phyloP scores from a whole-genome alignment of 345 rosid species.

The Diplotaxis tenuifolia region DNA sequence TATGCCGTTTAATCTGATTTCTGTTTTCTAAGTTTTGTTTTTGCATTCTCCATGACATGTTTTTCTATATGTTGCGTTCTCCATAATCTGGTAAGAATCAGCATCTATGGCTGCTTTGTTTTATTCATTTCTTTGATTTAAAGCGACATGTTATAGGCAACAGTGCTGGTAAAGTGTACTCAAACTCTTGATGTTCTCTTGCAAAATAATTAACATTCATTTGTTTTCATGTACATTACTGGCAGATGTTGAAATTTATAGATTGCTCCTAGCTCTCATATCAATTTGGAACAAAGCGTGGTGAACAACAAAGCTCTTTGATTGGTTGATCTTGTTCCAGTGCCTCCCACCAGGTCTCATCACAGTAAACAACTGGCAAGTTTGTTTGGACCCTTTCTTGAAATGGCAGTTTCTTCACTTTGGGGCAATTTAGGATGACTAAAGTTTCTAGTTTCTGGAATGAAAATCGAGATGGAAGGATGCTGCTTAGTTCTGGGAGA shows the following conservation, averaged over 20 bases:
- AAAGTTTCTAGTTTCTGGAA: slow-evolving; percentile 43
- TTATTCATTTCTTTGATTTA: neutral
- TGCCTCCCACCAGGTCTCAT: slow-evolving; percentile 51
- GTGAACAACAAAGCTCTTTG: slow-evolving; percentile 25
- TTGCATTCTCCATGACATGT: slow-evolving; percentile 6
- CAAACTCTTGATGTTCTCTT: neutral
- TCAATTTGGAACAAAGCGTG: slow-evolving; percentile 41
- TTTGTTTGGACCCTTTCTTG: neutral
- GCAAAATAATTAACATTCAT: neutral
- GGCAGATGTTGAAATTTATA: neutral
- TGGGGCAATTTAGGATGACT: slow-evolving; percentile 45
- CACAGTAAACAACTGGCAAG: slow-evolving; percentile 40
- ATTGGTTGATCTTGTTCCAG: slow-evolving; percentile 34
- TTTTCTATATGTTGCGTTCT: neutral
- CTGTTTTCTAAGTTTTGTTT: neutral
- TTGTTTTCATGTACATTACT: slow-evolving; percentile 9
- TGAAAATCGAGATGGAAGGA: slow-evolving; percentile 30
- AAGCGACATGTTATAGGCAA: neutral
- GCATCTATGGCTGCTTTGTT: neutral
- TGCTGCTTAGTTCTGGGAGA: slow-evolving; percentile 45
- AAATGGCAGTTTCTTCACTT: slow-evolving; percentile 42
- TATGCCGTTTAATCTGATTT: neutral
- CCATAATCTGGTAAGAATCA: slow-evolving; percentile 1
- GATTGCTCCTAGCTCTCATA: neutral
- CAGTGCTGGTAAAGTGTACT: slow-evolving; percentile 5